These are phyloP conservation scores for Camellia oleifera DNA, from an alignment of 179 eudicot genomes.

Conservation along the genomic window DNA sequence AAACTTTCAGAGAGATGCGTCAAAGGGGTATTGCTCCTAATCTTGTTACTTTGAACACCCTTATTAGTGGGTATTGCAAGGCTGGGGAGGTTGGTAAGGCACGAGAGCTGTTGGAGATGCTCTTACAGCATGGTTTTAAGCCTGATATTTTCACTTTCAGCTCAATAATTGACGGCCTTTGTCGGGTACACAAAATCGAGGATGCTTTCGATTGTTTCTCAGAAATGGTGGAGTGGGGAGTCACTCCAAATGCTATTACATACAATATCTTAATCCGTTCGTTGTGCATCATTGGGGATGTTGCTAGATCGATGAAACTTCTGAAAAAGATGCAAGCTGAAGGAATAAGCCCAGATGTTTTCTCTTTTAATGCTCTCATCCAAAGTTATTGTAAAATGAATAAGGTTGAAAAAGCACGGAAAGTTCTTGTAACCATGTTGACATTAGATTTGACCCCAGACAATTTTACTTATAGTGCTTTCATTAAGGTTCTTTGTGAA, in stretches of 20 bases:
- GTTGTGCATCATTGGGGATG: slow-evolving; percentile 66
- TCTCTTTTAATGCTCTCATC: slow-evolving; percentile 80
- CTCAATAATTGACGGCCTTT: slow-evolving; percentile 78
- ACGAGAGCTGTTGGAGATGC: slow-evolving; percentile 57
- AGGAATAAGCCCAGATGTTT: slow-evolving; percentile 67
- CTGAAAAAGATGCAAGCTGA: slow-evolving; percentile 66
- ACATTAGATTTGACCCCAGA: slow-evolving; percentile 62
- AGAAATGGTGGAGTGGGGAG: slow-evolving; percentile 88
- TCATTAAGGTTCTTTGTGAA: slow-evolving; percentile 71
- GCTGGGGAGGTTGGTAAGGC: slow-evolving; percentile 50
- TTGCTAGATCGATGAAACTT: slow-evolving; percentile 48
- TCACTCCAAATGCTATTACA: slow-evolving; percentile 64
- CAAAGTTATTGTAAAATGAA: slow-evolving; percentile 62
- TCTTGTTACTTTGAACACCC: slow-evolving; percentile 76
- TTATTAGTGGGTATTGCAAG: slow-evolving; percentile 71
- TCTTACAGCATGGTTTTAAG: slow-evolving; percentile 56
- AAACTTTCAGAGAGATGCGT: slow-evolving; percentile 54
- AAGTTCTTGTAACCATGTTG: slow-evolving; percentile 66
- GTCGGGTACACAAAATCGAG: slow-evolving; percentile 54
- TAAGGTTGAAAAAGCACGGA: slow-evolving; percentile 65
- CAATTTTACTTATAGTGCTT: slow-evolving; percentile 58
- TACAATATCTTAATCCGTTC: slow-evolving; percentile 78
- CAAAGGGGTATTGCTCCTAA: slow-evolving; percentile 58
- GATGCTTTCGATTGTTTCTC: slow-evolving; percentile 83
- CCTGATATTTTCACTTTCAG: slow-evolving; percentile 86